Conservation (phyloP, 2,329 filamentous ascomycete species). For the Colletotrichum eremochloae region DNA sequence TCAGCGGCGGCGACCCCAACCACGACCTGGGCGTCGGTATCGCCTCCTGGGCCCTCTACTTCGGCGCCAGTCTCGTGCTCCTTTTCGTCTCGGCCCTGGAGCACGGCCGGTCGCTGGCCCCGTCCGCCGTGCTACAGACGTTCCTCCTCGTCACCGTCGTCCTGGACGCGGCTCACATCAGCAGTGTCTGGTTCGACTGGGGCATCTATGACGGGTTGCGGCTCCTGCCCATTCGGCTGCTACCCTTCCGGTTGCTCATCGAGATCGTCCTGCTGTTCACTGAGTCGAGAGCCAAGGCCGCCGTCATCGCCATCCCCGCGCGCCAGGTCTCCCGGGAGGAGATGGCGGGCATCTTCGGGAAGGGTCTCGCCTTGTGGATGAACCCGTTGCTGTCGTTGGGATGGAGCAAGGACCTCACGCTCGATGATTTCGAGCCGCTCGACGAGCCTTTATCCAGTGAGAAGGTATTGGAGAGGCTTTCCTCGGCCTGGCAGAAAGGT, state of each 20-base stretch:
- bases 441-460: slow-evolving; percentile 18
- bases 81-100: not conserved
- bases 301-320: slow-evolving; percentile 10
- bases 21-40: not conserved
- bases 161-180: not conserved
- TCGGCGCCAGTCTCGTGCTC: slow-evolving; percentile 9
- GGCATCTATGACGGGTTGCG: too few species aligned
- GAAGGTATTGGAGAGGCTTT: not conserved
- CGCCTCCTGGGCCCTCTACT: not conserved
- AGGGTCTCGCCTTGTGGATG: slow-evolving; percentile 19
- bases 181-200: not conserved
- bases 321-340: slow-evolving; percentile 13
- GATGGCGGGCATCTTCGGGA: slow-evolving; percentile 17
- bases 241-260: not conserved
- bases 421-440: slow-evolving; percentile 27
- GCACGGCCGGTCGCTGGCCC: slow-evolving; percentile 9
- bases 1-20: not conserved
- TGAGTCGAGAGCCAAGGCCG: slow-evolving; percentile 1
- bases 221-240: not conserved
- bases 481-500: slow-evolving; percentile 19
- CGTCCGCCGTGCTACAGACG: slow-evolving; percentile 15
- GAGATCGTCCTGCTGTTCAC: not conserved
- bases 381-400: slow-evolving; percentile 17
- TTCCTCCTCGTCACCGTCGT: slow-evolving; percentile 1
- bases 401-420: slow-evolving; percentile 5